These are phyloP conservation scores for Leccinellum luteum DNA, from an alignment of 768 basidiomycete genomes.

Conservation along the genomic window DNA sequence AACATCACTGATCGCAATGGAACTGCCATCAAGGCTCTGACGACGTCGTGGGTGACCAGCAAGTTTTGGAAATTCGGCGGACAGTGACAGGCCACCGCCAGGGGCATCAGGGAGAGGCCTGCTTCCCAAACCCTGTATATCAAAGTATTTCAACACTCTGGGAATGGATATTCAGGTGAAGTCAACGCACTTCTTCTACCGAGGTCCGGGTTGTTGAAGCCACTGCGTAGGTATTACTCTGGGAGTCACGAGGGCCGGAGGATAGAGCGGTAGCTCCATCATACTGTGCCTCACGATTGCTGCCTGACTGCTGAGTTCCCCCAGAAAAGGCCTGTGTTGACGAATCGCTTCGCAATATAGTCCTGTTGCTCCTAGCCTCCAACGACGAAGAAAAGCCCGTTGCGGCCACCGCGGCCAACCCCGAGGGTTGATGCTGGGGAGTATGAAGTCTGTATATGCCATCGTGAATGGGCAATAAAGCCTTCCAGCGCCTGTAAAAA, in stretches of 20 bases:
- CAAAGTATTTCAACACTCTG: not conserved
- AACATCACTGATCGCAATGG: slow-evolving; percentile 15
- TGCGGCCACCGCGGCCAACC: not conserved
- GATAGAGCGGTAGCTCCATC: not conserved
- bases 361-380: slow-evolving; percentile 16
- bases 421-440: slow-evolving; percentile 8
- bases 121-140: slow-evolving; percentile 6
- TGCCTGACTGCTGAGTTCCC: slow-evolving; percentile 7
- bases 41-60: not conserved
- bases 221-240: slow-evolving; percentile 3
- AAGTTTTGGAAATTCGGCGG: slow-evolving; percentile 16
- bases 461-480: slow-evolving; percentile 12
- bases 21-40: slow-evolving; percentile 9
- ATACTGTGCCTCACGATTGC: not conserved
- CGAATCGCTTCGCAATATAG: slow-evolving; percentile 8
- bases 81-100: slow-evolving; percentile 12
- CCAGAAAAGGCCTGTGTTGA: not conserved
- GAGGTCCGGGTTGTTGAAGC: slow-evolving; percentile 1
- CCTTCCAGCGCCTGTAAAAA: slow-evolving; percentile 31
- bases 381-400: slow-evolving; percentile 22
- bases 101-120: slow-evolving; percentile 27
- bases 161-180: not conserved
- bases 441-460: slow-evolving; percentile 12
- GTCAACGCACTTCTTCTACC: slow-evolving; percentile 18
- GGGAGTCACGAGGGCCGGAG: slow-evolving; percentile 12